Percentiles rank a stretch among this genome's conserved stretches.
Evolutionary conservation across 768 basidiomycete genomes (phyloP).

Genomic region (Suillus subalutaceus): DNA sequence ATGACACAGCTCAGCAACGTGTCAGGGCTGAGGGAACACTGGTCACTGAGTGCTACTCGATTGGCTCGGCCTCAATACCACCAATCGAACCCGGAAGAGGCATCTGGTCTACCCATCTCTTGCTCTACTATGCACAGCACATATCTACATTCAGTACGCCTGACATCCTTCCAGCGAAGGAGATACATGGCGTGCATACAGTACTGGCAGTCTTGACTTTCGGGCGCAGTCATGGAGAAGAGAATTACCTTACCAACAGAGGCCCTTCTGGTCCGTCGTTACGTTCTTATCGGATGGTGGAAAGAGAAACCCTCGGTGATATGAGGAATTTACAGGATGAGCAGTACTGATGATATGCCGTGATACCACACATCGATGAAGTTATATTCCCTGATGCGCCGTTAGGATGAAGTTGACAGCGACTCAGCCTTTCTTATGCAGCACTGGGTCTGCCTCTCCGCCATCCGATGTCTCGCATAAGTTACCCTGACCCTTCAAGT

Average conservation of each 20-base stretch:
- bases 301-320: neutral
- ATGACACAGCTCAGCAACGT: neutral
- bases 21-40: neutral
- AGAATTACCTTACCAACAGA: neutral
- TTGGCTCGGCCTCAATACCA: neutral
- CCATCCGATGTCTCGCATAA: no score
- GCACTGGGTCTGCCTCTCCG: no score
- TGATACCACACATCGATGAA: neutral
- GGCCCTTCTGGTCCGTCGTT: neutral
- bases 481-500: no score
- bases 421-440: no score
- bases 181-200: neutral
- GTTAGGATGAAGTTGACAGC: no score
- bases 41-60: neutral
- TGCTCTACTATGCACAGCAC: neutral
- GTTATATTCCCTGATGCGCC: no score
- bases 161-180: neutral
- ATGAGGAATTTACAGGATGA: neutral
- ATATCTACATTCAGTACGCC: neutral
- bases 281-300: neutral
- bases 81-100: neutral
- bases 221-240: neutral
- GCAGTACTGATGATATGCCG: neutral
- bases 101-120: neutral
- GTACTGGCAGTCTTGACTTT: neutral